phyloP scores from a whole-genome alignment of 495 filamentous ascomycete species.

The Annulohypoxylon maeteangense region DNA sequence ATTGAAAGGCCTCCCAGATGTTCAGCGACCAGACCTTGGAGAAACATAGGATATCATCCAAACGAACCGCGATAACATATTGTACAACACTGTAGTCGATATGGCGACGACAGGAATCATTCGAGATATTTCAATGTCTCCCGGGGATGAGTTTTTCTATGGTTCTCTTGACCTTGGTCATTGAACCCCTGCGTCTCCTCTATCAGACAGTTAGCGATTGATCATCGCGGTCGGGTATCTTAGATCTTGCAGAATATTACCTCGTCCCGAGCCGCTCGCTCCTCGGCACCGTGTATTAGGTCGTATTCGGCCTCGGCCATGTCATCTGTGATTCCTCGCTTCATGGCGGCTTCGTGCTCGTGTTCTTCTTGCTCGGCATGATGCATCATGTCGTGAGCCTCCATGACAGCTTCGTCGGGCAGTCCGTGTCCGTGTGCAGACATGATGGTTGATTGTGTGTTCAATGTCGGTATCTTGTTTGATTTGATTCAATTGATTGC shows the following conservation, averaged over 20 bases:
- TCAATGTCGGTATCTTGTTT: neutral
- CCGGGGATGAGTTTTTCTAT: constrained; percentile 42
- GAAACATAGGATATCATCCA: constrained; percentile 27
- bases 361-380: constrained; percentile 51
- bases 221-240: neutral
- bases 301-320: constrained; percentile 47
- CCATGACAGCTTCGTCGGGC: constrained; percentile 37
- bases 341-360: constrained; percentile 46
- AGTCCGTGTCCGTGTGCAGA: constrained; percentile 45
- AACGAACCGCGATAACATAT: constrained; percentile 6
- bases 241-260: constrained; percentile 10
- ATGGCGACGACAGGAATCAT: neutral
- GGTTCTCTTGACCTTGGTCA: constrained; percentile 41
- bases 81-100: constrained; percentile 10
- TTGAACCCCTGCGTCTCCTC: constrained; percentile 28
- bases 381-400: constrained; percentile 49
- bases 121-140: constrained; percentile 33
- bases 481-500: neutral
- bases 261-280: constrained; percentile 40
- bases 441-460: constrained; percentile 40
- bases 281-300: constrained; percentile 46
- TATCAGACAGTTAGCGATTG: constrained; percentile 10
- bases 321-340: constrained; percentile 43
- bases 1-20: neutral
- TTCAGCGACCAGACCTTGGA: neutral